These are phyloP conservation scores for Skeletonema menzelii DNA, from an alignment of 108 stramenopile species.

Conservation along the genomic window DNA sequence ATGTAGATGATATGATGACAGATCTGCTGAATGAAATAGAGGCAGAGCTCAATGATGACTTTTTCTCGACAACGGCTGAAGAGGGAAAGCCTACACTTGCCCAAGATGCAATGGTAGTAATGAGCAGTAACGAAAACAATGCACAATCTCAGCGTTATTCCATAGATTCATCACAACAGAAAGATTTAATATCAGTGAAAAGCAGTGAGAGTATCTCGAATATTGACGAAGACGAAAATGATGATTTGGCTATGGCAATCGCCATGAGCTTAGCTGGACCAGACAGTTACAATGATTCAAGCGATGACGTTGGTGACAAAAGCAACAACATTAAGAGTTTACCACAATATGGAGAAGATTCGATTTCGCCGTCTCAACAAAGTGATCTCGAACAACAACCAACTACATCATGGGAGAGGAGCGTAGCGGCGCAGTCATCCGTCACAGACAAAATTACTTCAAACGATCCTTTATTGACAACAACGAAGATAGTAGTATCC, in stretches of 20 bases:
- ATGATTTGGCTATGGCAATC: not conserved
- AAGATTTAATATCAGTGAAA: not conserved
- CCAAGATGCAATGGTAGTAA: not conserved
- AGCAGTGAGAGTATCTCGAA: not conserved
- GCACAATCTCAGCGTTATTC: not conserved
- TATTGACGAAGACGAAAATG: not conserved
- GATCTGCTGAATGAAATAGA: constrained; percentile 39
- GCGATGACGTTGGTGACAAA: not conserved
- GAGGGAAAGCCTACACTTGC: not conserved
- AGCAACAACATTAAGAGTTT: not conserved
- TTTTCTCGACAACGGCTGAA: constrained; percentile 5
- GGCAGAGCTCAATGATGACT: constrained; percentile 23
- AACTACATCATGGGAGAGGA: no score
- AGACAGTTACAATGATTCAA: not conserved
- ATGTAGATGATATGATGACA: constrained; percentile 26
- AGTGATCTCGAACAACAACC: no score
- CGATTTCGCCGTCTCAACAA: not conserved
- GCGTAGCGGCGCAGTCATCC: not conserved
- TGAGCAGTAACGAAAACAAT: not conserved
- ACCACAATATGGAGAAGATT: not conserved
- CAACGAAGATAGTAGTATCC: not conserved
- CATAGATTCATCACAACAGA: not conserved
- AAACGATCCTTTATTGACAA: not conserved
- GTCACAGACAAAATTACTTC: not conserved
- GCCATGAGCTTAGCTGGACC: not conserved